Conservation (phyloP, 306 rosid species). For the Cicer yamashitae region DNA sequence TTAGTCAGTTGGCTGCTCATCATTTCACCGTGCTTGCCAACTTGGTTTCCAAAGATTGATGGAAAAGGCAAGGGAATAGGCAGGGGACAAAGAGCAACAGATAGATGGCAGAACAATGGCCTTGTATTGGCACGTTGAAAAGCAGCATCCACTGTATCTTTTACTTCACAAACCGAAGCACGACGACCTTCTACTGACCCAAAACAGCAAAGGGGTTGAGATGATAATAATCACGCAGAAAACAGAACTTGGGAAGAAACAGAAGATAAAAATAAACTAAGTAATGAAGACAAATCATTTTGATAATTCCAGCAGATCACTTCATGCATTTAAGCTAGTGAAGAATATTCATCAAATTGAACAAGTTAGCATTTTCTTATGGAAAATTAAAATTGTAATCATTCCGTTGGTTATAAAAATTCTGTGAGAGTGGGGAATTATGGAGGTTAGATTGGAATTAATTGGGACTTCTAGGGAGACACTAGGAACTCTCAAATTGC, state of each 20-base stretch:
- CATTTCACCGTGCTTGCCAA: conserved; percentile 75
- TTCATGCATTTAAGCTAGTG: conserved; percentile 18
- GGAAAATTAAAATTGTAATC: neutral
- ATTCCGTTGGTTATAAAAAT: neutral
- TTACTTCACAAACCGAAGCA: conserved; percentile 64
- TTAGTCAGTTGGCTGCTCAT: conserved; percentile 48
- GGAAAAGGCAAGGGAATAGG: conserved; percentile 96
- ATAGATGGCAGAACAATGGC: conserved; percentile 80
- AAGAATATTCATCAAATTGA: conserved; percentile 24
- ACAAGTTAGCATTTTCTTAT: neutral
- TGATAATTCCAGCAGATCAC: conserved; percentile 15
- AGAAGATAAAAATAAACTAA: conserved; percentile 3
- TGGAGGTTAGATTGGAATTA: neutral
- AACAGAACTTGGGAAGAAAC: conserved; percentile 38
- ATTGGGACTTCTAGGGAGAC: neutral
- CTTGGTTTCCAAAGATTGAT: conserved; percentile 65
- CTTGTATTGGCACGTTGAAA: conserved; percentile 56
- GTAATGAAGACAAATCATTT: conserved; percentile 10
- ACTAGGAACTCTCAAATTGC: neutral
- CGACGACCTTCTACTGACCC: conserved; percentile 58
- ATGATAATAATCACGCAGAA: conserved; percentile 4
- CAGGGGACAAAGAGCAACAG: conserved; percentile 73
- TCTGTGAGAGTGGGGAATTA: neutral
- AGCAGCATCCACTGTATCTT: conserved; percentile 60
- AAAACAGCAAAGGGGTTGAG: conserved; percentile 25